These are phyloP conservation scores for Blakeslea trispora DNA, from an alignment of 371 early-diverging fungal species.

Conservation along the genomic window DNA sequence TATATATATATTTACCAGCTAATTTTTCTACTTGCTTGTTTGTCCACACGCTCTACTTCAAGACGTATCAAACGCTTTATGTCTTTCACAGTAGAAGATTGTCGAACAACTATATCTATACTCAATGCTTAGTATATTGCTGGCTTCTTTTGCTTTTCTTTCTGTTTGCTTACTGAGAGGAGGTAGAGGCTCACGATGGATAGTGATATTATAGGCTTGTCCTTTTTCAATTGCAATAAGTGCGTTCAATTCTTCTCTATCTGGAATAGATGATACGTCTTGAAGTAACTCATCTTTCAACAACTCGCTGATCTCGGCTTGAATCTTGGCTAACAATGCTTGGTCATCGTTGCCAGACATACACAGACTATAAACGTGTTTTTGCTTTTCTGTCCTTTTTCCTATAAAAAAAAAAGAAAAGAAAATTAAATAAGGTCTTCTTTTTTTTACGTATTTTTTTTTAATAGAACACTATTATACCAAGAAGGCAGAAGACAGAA, in stretches of 20 bases:
- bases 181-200: constrained; percentile 34
- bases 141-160: no score
- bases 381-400: constrained; percentile 5
- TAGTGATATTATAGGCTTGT: constrained; percentile 34
- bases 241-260: constrained; percentile 31
- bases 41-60: constrained; percentile 19
- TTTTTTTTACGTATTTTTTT: constrained; percentile 6
- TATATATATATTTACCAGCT: constrained; percentile 27
- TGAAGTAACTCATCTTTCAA: constrained; percentile 29
- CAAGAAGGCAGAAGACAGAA: no score
- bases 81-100: constrained; percentile 36
- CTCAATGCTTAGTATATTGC: not conserved
- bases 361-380: not conserved
- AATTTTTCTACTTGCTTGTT: constrained; percentile 15
- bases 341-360: constrained; percentile 1
- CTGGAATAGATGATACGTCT: constrained; percentile 20
- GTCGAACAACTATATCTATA: constrained; percentile 36
- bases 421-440: not conserved
- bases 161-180: constrained; percentile 38
- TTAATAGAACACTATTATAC: no score
- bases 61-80: constrained; percentile 33
- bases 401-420: not conserved
- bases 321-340: constrained; percentile 15
- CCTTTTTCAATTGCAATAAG: constrained; percentile 45
- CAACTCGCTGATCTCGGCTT: constrained; percentile 23